These are phyloP conservation scores for Naegleria gruberi DNA, from an alignment of 208 protist genomes.

Conservation along the genomic window DNA sequence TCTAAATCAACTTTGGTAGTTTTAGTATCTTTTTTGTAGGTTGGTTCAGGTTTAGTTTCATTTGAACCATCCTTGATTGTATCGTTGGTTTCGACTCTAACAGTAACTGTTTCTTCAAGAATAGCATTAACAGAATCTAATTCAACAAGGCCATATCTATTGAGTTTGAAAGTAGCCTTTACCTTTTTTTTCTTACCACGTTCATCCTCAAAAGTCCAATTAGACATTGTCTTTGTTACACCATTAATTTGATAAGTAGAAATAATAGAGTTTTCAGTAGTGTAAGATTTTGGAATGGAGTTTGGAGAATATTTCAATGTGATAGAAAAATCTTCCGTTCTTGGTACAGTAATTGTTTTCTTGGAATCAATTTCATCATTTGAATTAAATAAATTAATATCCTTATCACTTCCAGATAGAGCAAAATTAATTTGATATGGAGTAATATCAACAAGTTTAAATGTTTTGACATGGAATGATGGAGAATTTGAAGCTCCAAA, in stretches of 20 bases:
- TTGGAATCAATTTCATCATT: background rate
- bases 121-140: background rate
- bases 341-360: background rate
- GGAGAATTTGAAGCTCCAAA: background rate
- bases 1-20: background rate
- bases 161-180: background rate
- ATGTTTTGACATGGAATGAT: background rate
- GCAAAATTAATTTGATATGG: background rate
- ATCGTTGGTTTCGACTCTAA: background rate
- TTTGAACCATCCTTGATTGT: background rate
- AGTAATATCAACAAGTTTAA: background rate
- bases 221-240: background rate
- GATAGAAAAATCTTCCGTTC: background rate
- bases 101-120: conserved; percentile 10
- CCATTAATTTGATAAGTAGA: background rate
- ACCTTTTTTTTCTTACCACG: background rate
- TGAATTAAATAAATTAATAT: background rate
- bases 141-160: background rate
- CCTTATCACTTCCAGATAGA: background rate
- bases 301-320: background rate
- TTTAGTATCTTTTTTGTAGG: background rate
- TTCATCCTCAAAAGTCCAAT: background rate
- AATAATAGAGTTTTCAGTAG: background rate
- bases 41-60: background rate
- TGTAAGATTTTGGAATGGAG: background rate